These are phyloP conservation scores for Lenzites betulinus DNA, from an alignment of 768 basidiomycete genomes.

Conservation along the genomic window DNA sequence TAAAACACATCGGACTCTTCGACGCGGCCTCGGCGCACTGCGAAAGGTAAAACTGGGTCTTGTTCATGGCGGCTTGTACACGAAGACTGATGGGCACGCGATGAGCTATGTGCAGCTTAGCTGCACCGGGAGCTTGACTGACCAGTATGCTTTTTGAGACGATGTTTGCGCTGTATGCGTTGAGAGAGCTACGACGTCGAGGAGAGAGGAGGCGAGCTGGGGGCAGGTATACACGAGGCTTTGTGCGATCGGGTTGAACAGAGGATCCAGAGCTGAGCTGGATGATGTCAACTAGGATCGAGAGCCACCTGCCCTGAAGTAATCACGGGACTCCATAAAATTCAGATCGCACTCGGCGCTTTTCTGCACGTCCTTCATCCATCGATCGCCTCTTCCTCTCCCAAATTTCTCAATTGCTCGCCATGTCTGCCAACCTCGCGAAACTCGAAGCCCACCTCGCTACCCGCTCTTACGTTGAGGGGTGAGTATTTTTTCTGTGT, in stretches of 20 bases:
- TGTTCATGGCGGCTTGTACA: conserved; percentile 39
- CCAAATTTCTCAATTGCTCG: conserved; percentile 7
- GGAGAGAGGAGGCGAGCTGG: background rate
- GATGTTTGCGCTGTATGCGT: background rate
- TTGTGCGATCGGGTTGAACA: background rate
- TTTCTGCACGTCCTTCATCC: conserved; percentile 5
- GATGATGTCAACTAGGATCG: conserved; percentile 1
- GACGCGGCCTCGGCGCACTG: conserved; percentile 50
- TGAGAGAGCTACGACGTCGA: background rate
- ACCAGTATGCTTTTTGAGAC: background rate
- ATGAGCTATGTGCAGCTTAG: background rate
- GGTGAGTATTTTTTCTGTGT: conserved; percentile 56
- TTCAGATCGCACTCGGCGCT: conserved; percentile 12
- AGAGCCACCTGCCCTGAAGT: conserved; percentile 13
- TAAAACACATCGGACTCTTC: conserved; percentile 54
- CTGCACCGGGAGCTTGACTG: background rate
- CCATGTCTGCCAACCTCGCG: conserved; percentile 66
- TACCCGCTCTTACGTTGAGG: conserved; percentile 87
- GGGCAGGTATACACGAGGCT: background rate
- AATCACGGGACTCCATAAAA: conserved; percentile 20
- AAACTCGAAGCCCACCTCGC: conserved; percentile 88
- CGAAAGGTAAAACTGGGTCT: conserved; percentile 53
- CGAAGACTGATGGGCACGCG: conserved; percentile 4
- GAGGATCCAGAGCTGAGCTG: background rate
- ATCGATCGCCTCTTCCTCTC: conserved; percentile 21